These are phyloP conservation scores for Picochlorum sp. DNA, from an alignment of 139 green algal species.

Conservation along the genomic window DNA sequence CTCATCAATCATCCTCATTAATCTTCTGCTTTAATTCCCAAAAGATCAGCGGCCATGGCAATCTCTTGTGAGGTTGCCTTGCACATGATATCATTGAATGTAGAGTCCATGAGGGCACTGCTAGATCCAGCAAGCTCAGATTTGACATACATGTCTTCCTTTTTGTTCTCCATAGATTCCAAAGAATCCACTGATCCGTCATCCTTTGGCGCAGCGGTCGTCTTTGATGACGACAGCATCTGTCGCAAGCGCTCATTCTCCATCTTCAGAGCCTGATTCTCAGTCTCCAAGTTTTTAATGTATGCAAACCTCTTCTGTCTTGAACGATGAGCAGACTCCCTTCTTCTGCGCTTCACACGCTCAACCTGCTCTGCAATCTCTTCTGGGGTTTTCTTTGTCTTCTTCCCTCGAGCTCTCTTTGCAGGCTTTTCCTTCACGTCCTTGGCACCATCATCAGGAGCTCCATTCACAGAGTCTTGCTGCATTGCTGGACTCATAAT, in stretches of 20 bases:
- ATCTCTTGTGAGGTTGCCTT: no score
- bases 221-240: not conserved
- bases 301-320: conserved; percentile 21
- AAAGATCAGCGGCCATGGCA: no score
- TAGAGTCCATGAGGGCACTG: no score
- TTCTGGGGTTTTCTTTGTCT: not conserved
- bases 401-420: not conserved
- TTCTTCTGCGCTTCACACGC: conserved; percentile 23
- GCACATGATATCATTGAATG: no score
- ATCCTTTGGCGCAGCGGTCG: not conserved
- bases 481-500: no score
- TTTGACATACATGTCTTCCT: not conserved
- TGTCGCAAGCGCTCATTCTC: conserved; percentile 22
- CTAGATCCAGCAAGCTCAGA: no score
- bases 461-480: no score
- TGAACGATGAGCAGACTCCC: conserved; percentile 28
- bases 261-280: conserved; percentile 22
- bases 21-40: no score
- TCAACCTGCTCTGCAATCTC: conserved; percentile 29
- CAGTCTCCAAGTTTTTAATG: conserved; percentile 24
- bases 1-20: no score
- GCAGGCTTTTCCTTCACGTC: not conserved
- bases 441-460: not conserved
- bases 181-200: not conserved
- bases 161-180: not conserved